Evolutionary conservation across 495 filamentous ascomycete species (phyloP), one percentile per base, ranked within the genome.

Genomic region (Xylaria castorea): DNA sequence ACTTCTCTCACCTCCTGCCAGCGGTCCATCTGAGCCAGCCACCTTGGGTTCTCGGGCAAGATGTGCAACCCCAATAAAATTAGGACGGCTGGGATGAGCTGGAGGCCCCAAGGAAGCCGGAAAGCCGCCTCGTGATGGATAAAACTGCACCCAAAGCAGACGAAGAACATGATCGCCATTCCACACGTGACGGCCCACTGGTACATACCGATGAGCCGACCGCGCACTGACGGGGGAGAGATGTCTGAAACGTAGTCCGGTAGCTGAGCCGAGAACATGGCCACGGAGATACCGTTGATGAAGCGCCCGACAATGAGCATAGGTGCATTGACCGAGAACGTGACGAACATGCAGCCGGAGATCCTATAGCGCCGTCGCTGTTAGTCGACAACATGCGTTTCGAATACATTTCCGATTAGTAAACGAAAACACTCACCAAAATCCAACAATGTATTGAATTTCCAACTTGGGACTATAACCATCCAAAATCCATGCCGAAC

Each of bases 151-250:
- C 92, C 94, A 68, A 93, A 96, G 70, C 88, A 93, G 76, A 97
- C 90, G 78, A 88, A 85, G 85, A 91, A 94, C 92, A 94, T 93
- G 78, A 94, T 93, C 72, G 94, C 72, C 73, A 94, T 93, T 78
- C 92, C 92, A 90, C 91, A 93, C 66, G 90, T 93, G 73, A 94
- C 93, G 57, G 92, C 89, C 91, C 92, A 93, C 81, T 93, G 92
- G 74, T 94, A 90, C 71, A 89, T 83, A 44, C 91, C 90, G 40
- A 93, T 88, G 20, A 95, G 84, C 44, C 91, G 86, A 36, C 92
- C 92, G 76, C 92, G 88, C 81, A 89, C 90, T 48, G 86, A 85
- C 4, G 91, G 91, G 11, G 88, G 90, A 6, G 92, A 87, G 9
- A 94, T 75, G 76, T 94, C 93, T 27, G 91, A 88, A 66, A 94